Evolutionary conservation across 2,329 filamentous ascomycete species (phyloP), one percentile per base, ranked within the genome.

Genomic region (Bipolaris victoriae): DNA sequence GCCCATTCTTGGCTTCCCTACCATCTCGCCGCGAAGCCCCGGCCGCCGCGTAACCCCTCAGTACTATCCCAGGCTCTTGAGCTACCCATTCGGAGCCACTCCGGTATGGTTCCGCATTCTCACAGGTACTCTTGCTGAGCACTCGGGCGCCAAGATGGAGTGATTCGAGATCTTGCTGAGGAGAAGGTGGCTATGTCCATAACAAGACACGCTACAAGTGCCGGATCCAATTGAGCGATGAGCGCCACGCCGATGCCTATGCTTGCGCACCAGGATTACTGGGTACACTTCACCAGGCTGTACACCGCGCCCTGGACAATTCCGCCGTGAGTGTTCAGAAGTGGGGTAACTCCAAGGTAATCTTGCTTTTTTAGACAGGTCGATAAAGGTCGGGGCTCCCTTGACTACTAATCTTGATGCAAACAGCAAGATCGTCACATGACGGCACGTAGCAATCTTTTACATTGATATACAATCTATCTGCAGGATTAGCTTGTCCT

Each of bases 161-260:
- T 29, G 16, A 35, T 36, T 52, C 43, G 29, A 46, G 15, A n/a
- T 18, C 22, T 36, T 26, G 20, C 16, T 26, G 49, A 41, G 16
- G 44, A 24, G 43, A 47, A 31, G 36, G 43, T 37, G 49, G 54
- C 54, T 53, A 50, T 53, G 54, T 44, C 54, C n/a, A 24, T 37
- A 37, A 53, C 37, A 53, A 47, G 54, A 43, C 26, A 29, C 37
- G 37, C 49, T 48, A 57, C 24, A n/a, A 7, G 7, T 40, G 37
- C 43, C 49, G 29, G 44, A 44, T 44, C 47, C 49, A 36, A 49
- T 44, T 53, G 49, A 43, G 44, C 49, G 22, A 53, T 44, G 15
- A 24, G 18, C 37, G 54, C 49, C 49, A 44, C 44, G 43, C 37
- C 29, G 13, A 26, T 36, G 37, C 44, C 44, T 36, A 53, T 53